Conservation (phyloP, 345 rosid genomes). For the Physaria fendleri region DNA sequence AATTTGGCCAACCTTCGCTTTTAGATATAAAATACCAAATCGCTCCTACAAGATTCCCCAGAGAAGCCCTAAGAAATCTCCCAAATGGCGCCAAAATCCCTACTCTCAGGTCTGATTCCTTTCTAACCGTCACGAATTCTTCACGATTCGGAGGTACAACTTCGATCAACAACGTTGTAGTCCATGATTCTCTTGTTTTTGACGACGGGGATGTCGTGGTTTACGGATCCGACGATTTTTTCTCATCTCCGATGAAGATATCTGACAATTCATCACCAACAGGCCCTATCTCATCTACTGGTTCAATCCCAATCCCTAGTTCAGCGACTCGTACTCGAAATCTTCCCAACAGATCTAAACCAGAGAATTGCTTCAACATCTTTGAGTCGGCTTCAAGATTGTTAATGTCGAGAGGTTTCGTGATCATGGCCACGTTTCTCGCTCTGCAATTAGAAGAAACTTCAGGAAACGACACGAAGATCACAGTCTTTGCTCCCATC, state of each 20-base stretch:
- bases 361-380: conserved; percentile 13
- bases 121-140: conserved; percentile 24
- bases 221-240: conserved; percentile 32
- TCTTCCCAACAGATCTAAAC: background rate
- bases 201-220: conserved; percentile 31
- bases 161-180: conserved; percentile 29
- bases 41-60: conserved; percentile 28
- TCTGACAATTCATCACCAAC: background rate
- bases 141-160: background rate
- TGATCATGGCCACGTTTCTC: conserved; percentile 37
- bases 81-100: conserved; percentile 32
- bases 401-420: conserved; percentile 32
- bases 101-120: conserved; percentile 25
- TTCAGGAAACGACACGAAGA: conserved; percentile 21
- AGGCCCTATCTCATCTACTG: conserved; percentile 10
- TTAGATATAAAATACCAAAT: conserved; percentile 30
- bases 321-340: background rate
- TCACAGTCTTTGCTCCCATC: conserved; percentile 41
- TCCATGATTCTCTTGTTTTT: conserved; percentile 30
- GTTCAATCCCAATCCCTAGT: conserved; percentile 1
- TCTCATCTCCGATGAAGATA: conserved; percentile 9
- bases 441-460: conserved; percentile 30
- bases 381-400: conserved; percentile 31
- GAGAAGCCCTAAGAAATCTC: conserved; percentile 22
- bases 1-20: conserved; percentile 34